A percentile compares a stretch with the other conserved stretches of the same genome.
phyloP scores from a whole-genome alignment of 805 yeast genomes.

The Kluyveromyces nonfermentans region DNA sequence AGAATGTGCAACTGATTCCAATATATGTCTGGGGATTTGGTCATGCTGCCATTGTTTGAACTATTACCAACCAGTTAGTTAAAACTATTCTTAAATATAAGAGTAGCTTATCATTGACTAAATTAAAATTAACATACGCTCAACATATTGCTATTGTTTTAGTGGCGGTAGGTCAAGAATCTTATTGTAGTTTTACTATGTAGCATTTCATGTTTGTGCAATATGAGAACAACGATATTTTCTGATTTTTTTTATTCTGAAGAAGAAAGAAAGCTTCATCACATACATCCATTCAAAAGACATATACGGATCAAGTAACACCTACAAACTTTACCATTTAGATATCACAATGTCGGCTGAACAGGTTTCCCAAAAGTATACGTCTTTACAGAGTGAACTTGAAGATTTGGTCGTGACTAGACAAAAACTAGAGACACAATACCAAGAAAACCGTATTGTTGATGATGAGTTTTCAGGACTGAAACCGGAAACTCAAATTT shows the following conservation, averaged over 20 bases:
- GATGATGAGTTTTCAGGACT: conserved; percentile 63
- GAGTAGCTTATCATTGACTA: background rate
- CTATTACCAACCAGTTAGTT: conserved; percentile 16
- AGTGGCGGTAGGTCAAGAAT: background rate
- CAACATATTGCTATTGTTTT: background rate
- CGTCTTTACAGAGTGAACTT: conserved; percentile 37
- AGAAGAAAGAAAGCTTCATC: no score
- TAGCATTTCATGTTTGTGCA: no score
- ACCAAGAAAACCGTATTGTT: conserved; percentile 88
- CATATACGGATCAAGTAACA: background rate
- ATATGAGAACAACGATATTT: background rate
- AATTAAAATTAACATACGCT: background rate
- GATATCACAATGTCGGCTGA: background rate
- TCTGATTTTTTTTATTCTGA: background rate
- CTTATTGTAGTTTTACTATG: background rate
- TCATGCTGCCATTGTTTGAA: conserved; percentile 43
- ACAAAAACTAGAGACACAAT: conserved; percentile 85
- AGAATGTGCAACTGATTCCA: conserved; percentile 22
- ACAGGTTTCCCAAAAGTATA: conserved; percentile 22
- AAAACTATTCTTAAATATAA: background rate
- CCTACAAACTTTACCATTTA: background rate
- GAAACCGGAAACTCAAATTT: conserved; percentile 65
- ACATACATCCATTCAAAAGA: no score
- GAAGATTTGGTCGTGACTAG: conserved; percentile 57
- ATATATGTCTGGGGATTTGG: conserved; percentile 40